Percentiles rank a stretch among this genome's conserved stretches.
phyloP scores from a whole-genome alignment of 2,329 filamentous ascomycete species.

The Aspergillus novofumigatus region DNA sequence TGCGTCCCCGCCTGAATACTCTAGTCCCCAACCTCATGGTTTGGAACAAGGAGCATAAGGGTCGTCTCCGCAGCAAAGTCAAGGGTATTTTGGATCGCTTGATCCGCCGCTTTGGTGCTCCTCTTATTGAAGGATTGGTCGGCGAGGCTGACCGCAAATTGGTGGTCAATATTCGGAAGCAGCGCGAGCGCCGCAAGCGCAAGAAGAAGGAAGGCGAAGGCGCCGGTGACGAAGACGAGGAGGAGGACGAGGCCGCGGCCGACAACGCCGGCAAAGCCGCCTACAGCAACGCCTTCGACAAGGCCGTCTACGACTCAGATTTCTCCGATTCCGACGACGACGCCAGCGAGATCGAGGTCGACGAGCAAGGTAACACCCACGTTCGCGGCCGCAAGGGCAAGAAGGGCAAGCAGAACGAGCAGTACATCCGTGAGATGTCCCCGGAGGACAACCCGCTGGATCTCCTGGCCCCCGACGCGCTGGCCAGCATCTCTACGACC shows the following conservation, averaged over 20 bases:
- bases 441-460: slow-evolving; percentile 91
- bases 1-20: slow-evolving; percentile 70
- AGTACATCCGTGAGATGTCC: slow-evolving; percentile 81
- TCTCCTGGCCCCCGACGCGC: slow-evolving; percentile 79
- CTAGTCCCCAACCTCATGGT: slow-evolving; percentile 88
- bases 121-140: slow-evolving; percentile 72
- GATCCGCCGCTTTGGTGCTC: slow-evolving; percentile 83
- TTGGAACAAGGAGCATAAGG: slow-evolving; percentile 98
- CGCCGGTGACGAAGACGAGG: slow-evolving; percentile 54
- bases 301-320: slow-evolving; percentile 84
- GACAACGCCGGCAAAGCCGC: slow-evolving; percentile 20
- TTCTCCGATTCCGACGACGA: slow-evolving; percentile 61
- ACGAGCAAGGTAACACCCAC: slow-evolving; percentile 31
- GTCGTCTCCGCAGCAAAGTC: slow-evolving; percentile 92
- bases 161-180: slow-evolving; percentile 91
- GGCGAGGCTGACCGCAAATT: slow-evolving; percentile 86
- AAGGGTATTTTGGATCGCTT: slow-evolving; percentile 97
- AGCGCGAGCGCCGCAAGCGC: slow-evolving; percentile 82
- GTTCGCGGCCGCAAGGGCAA: slow-evolving; percentile 43
- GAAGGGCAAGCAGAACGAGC: slow-evolving; percentile 45
- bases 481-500: slow-evolving; percentile 90
- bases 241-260: slow-evolving; percentile 40
- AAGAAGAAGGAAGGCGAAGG: slow-evolving; percentile 69
- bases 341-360: slow-evolving; percentile 41
- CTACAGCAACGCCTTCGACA: slow-evolving; percentile 91